phyloP scores from a whole-genome alignment of 139 green algal species.

The Haematococcus sp. region DNA sequence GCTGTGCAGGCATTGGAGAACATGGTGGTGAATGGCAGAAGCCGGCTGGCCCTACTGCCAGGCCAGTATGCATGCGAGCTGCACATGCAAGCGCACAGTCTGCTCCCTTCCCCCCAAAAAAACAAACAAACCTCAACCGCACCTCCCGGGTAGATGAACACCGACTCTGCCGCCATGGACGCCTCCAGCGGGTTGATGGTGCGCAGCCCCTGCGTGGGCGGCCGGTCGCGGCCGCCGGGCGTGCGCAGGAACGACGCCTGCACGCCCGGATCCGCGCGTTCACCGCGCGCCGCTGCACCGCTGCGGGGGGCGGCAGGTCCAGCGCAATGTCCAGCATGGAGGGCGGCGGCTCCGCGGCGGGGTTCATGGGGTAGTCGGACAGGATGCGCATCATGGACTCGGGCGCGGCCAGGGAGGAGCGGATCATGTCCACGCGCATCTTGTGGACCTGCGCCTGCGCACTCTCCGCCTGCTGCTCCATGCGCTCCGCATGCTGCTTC shows the following conservation, averaged over 20 bases:
- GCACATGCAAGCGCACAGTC: no score
- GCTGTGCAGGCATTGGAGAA: no score
- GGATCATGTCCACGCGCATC: slow-evolving; percentile 35
- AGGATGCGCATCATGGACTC: slow-evolving; percentile 29
- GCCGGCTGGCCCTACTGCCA: no score
- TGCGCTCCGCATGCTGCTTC: slow-evolving; percentile 29
- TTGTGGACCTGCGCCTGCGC: slow-evolving; percentile 13
- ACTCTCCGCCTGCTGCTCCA: slow-evolving; percentile 32
- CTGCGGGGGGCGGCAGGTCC: slow-evolving; percentile 33
- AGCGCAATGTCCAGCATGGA: slow-evolving; percentile 36
- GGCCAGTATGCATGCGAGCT: no score
- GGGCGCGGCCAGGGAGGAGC: slow-evolving; percentile 17
- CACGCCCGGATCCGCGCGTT: neutral
- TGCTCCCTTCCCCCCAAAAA: no score
- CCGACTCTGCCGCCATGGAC: slow-evolving; percentile 38
- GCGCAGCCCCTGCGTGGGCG: slow-evolving; percentile 28
- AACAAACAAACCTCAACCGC: no score
- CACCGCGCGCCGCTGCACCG: slow-evolving; percentile 14
- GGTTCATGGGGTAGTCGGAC: slow-evolving; percentile 25
- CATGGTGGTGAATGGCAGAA: no score
- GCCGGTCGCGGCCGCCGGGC: neutral
- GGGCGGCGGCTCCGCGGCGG: neutral
- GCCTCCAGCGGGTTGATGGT: slow-evolving; percentile 40
- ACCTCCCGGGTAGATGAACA: slow-evolving; percentile 45
- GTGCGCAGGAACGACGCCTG: slow-evolving; percentile 11